Evolutionary conservation across 352 stramenopile genomes (phyloP).

Genomic region (Pythium myriotylum): DNA sequence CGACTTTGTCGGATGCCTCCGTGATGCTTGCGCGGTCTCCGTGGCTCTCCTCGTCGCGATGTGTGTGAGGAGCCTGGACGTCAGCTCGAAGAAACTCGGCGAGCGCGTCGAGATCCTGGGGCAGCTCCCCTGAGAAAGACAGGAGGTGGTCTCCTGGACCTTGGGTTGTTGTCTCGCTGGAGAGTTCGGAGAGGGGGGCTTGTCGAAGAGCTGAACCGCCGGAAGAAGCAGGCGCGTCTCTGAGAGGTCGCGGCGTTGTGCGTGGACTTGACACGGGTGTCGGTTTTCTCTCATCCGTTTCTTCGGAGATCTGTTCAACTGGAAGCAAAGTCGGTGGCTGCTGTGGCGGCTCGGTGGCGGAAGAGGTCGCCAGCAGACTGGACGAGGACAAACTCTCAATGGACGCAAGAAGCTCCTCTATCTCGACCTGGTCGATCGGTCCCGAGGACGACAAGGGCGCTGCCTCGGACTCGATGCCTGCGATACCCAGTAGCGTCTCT

Average conservation of each 20-base stretch:
- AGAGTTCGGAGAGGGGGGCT: no score
- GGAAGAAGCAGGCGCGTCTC: constrained; percentile 7
- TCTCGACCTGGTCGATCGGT: constrained; percentile 9
- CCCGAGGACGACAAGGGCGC: not conserved
- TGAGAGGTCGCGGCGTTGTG: not conserved
- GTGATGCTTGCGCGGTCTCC: not conserved
- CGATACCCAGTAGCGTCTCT: no score
- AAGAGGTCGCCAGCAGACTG: not conserved
- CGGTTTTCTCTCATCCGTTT: constrained; percentile 21
- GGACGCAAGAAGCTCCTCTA: constrained; percentile 28
- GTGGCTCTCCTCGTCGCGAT: not conserved
- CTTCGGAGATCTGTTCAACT: not conserved
- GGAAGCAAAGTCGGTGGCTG: not conserved
- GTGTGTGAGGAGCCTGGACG: not conserved
- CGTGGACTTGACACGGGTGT: constrained; percentile 5
- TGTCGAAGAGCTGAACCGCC: not conserved
- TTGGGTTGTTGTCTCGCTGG: no score
- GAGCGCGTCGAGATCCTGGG: constrained; percentile 25
- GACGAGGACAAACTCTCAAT: constrained; percentile 9
- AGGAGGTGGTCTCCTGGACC: not conserved
- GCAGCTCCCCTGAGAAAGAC: not conserved
- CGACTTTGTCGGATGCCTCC: constrained; percentile 2
- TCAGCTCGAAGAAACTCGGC: constrained; percentile 13
- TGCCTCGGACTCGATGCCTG: not conserved
- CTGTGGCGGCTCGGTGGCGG: no score